A percentile compares a stretch with the other conserved stretches of the same genome.
Conservation (phyloP, 2,329 filamentous ascomycete species). For the Myriosclerotinia scirpicola region DNA sequence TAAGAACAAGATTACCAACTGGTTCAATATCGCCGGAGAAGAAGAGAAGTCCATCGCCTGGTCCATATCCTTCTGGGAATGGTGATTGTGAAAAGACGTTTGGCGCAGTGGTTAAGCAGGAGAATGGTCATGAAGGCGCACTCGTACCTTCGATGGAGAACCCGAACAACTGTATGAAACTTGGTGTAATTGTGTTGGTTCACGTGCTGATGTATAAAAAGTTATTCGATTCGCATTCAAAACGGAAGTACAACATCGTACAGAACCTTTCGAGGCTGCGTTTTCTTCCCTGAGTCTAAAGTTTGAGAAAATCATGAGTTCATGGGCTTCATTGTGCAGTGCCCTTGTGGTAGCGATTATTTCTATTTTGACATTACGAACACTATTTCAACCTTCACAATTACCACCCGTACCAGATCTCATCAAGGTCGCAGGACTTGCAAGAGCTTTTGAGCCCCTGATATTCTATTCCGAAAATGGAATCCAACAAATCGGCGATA, state of each 20-base stretch:
- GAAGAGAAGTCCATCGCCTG: constrained; percentile 55
- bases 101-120: constrained; percentile 40
- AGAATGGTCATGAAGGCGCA: constrained; percentile 30
- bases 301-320: constrained; percentile 62
- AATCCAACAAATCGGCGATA: constrained; percentile 77
- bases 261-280: constrained; percentile 76
- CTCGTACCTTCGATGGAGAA: constrained; percentile 33
- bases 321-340: constrained; percentile 65
- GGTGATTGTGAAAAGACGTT: constrained; percentile 43
- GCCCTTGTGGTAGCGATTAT: constrained; percentile 63
- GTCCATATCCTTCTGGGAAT: constrained; percentile 42
- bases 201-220: constrained; percentile 44
- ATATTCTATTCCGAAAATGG: constrained; percentile 95
- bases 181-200: constrained; percentile 20
- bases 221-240: constrained; percentile 86
- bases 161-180: constrained; percentile 52
- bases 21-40: constrained; percentile 57
- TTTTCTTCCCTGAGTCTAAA: constrained; percentile 62
- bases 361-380: constrained; percentile 62
- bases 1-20: constrained; percentile 46
- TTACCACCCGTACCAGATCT: constrained; percentile 74
- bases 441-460: constrained; percentile 87
- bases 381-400: constrained; percentile 66
- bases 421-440: constrained; percentile 85
- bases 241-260: constrained; percentile 84